Evolutionary conservation across 352 stramenopile species (phyloP).

Genomic region (Pythium sp.): DNA sequence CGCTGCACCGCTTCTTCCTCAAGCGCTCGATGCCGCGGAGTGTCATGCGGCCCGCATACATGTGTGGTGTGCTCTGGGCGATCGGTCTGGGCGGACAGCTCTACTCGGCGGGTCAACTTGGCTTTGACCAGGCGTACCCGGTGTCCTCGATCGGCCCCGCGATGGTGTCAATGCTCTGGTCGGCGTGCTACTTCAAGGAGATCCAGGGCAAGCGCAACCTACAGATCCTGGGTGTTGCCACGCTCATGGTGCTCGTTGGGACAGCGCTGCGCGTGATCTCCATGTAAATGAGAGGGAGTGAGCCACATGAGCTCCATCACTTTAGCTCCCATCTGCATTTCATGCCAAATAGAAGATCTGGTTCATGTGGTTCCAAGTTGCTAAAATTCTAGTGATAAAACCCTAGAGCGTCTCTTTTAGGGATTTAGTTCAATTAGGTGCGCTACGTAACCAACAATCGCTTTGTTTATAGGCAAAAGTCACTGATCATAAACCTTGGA

Average conservation of each 20-base stretch:
- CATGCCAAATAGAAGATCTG: neutral
- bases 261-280: conserved; percentile 68
- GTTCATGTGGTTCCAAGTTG: neutral
- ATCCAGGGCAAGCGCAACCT: conserved; percentile 72
- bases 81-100: conserved; percentile 66
- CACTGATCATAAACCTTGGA: neutral
- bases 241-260: conserved; percentile 60
- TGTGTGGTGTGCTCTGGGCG: conserved; percentile 77
- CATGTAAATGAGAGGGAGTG: conserved; percentile 3
- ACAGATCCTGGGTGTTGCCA: conserved; percentile 53
- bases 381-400: neutral
- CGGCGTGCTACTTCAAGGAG: conserved; percentile 76
- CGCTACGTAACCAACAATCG: neutral
- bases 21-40: conserved; percentile 74
- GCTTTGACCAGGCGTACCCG: conserved; percentile 82
- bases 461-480: neutral
- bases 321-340: too few relatives aligned
- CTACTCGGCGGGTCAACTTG: conserved; percentile 66
- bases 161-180: conserved; percentile 87
- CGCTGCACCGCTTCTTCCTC: conserved; percentile 74
- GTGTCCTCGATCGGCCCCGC: conserved; percentile 76
- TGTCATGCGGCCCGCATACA: conserved; percentile 76
- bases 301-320: neutral
- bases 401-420: neutral
- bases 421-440: neutral